Conservation (phyloP, 1,139 yeast species). For the Hansenula sp. region DNA sequence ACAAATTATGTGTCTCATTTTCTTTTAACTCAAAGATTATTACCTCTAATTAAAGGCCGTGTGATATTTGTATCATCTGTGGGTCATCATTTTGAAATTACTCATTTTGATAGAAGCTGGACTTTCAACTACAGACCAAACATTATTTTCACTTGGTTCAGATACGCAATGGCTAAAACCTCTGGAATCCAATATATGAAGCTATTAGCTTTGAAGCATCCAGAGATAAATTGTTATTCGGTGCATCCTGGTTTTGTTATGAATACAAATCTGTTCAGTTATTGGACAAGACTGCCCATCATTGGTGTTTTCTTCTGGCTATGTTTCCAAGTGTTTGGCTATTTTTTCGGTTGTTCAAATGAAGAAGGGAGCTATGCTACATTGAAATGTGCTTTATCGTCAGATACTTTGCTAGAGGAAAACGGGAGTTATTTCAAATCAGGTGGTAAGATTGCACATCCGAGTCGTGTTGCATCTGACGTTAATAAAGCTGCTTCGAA, state of each 20-base stretch:
- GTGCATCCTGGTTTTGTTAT: constrained; percentile 87
- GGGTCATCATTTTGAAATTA: constrained; percentile 56
- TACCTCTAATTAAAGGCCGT: constrained; percentile 55
- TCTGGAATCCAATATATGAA: constrained; percentile 76
- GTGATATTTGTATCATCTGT: constrained; percentile 67
- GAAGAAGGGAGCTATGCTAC: constrained; percentile 73
- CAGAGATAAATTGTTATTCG: constrained; percentile 58
- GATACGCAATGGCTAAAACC: constrained; percentile 78
- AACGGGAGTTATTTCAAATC: constrained; percentile 69
- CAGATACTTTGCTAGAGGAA: constrained; percentile 41
- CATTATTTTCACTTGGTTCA: constrained; percentile 67
- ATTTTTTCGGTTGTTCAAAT: constrained; percentile 62
- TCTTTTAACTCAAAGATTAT: constrained; percentile 57
- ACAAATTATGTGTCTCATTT: constrained; percentile 79
- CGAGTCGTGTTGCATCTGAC: constrained; percentile 58
- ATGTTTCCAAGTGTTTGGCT: constrained; percentile 63
- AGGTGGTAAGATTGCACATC: constrained; percentile 50
- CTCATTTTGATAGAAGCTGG: constrained; percentile 45
- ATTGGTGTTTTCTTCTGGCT: constrained; percentile 72
- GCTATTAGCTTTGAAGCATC: constrained; percentile 62
- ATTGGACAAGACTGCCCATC: constrained; percentile 75
- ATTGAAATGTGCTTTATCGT: constrained; percentile 59
- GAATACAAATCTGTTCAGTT: constrained; percentile 70
- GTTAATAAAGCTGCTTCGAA: constrained; percentile 63
- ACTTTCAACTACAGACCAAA: constrained; percentile 62